Percentiles rank a stretch among this genome's conserved stretches.
Conservation (phyloP, 2,329 filamentous ascomycete genomes). For the Xylaria multiplex region DNA sequence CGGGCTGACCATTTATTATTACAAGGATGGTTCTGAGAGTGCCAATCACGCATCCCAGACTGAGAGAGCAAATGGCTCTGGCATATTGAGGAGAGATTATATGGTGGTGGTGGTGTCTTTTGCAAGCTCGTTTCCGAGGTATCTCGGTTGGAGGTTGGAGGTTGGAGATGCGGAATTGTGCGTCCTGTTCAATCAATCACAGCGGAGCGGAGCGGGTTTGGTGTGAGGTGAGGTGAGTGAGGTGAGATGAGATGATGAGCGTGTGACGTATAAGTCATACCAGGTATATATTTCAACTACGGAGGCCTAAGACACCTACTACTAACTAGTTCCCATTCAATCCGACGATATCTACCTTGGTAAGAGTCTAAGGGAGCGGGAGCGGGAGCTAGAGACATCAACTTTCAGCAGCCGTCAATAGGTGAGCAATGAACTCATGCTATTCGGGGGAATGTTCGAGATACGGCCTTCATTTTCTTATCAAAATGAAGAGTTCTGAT, state of each 20-base stretch:
- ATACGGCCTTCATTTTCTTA: background rate
- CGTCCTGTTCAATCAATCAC: background rate
- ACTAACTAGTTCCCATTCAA: background rate
- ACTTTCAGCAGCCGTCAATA: background rate
- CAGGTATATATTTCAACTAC: background rate
- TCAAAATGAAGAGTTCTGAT: background rate
- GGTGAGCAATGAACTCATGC: background rate
- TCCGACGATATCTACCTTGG: background rate
- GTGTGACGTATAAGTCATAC: too few relatives aligned
- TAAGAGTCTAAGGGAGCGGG: background rate
- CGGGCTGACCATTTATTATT: background rate
- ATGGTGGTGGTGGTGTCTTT: background rate
- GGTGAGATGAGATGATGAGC: too few relatives aligned
- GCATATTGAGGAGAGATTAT: background rate
- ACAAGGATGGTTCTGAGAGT: background rate
- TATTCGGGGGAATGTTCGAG: background rate
- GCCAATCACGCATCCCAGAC: slow-evolving; percentile 11
- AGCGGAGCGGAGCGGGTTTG: background rate
- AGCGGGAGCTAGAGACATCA: background rate
- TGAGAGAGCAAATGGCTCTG: background rate
- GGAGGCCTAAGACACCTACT: background rate
- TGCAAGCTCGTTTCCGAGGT: background rate
- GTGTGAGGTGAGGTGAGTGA: background rate
- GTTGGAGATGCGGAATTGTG: slow-evolving; percentile 20
- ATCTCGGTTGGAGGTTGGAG: background rate